Evolutionary conservation across 306 rosid species (phyloP).

Genomic region (barrel medic (Medicago truncatula)): DNA sequence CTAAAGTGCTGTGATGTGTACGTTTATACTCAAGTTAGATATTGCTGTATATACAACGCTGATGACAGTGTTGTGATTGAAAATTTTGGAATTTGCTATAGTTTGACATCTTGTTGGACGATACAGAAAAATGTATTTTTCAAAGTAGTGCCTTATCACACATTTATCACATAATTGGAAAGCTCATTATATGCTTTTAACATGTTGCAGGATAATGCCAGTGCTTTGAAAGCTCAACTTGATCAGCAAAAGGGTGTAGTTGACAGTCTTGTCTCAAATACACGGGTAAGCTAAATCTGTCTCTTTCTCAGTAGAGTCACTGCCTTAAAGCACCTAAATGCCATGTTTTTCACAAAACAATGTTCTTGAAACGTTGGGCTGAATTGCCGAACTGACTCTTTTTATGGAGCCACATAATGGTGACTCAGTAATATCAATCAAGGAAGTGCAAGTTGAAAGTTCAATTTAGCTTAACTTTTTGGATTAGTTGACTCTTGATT

Average conservation of each 20-base stretch:
- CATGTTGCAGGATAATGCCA: constrained; percentile 88
- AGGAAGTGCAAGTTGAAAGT: constrained; percentile 12
- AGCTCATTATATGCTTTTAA: constrained; percentile 33
- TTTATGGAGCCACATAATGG: constrained; percentile 25
- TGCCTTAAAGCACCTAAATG: constrained; percentile 12
- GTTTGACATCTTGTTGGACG: constrained; percentile 32
- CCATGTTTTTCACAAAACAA: constrained; percentile 6
- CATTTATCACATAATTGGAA: constrained; percentile 12
- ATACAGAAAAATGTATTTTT: constrained; percentile 38
- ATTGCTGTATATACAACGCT: constrained; percentile 24
- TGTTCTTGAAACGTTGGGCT: constrained; percentile 5
- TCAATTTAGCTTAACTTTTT: constrained; percentile 8
- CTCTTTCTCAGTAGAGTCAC: constrained; percentile 1
- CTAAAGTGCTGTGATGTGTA: constrained; percentile 22
- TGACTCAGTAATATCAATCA: not conserved
- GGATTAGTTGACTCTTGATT: constrained; percentile 30
- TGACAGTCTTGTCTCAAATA: constrained; percentile 90
- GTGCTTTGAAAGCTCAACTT: constrained; percentile 84
- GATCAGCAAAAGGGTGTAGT: constrained; percentile 96
- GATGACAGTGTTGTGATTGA: constrained; percentile 22
- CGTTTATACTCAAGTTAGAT: constrained; percentile 6
- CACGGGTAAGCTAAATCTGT: constrained; percentile 64
- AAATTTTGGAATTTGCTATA: constrained; percentile 18
- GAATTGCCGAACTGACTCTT: constrained; percentile 27
- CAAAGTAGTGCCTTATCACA: constrained; percentile 26